Base-by-base conservation (phyloP, 2,329 filamentous ascomycete genomes). In the Dothiorella sarmentorum region DNA sequence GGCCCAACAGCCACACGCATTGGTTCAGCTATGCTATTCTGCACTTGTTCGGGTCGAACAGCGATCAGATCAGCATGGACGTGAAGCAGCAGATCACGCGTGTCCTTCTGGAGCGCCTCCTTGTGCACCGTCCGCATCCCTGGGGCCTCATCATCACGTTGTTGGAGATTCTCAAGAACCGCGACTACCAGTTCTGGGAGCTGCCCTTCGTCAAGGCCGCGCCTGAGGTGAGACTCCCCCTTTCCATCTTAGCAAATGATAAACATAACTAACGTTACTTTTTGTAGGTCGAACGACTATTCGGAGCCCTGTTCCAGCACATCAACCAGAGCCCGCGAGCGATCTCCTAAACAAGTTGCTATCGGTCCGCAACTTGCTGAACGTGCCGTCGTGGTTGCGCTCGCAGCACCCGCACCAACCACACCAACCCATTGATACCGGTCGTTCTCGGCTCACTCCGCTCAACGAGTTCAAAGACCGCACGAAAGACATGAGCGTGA, bases 81-180 rank as follows among this genome's bases (percentile, higher is more conserved):
- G 86, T 97, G 47, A 89, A 93, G 33, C 89, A 97, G 76, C 90
- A 95, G 71, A 93, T 99, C 60, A 90, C 91, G 55, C 85, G 93
- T 45, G 86, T 97, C 22, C 78, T 99, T 44, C 80, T 97, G 35
- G 94, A 99, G 79, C 85, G 94, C 49, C 79, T 97, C 45, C 84
- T 95, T 61, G 89, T 91, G 20, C 91, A 90, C 72, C 91, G 92
- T 76, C 93, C 93, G 55, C 93, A 97, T 71, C 93, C 95, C 17
- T 97, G 93, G 93, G 95, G 95, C 11, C 78, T 99, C 42, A 87
- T 97, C 71, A 87, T 92, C 62, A 93, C 91, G 33, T 82, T 96
- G 61, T 78, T 94, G 63, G 94, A 97, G 77, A 82, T 99, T 59
- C 81, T 96, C 65, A 95, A 96, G 80, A 97, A 96, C 71, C 87